Evolutionary conservation across 2,329 filamentous ascomycete species (phyloP).

Genomic region (Stagonosporopsis cucurbitacearum): DNA sequence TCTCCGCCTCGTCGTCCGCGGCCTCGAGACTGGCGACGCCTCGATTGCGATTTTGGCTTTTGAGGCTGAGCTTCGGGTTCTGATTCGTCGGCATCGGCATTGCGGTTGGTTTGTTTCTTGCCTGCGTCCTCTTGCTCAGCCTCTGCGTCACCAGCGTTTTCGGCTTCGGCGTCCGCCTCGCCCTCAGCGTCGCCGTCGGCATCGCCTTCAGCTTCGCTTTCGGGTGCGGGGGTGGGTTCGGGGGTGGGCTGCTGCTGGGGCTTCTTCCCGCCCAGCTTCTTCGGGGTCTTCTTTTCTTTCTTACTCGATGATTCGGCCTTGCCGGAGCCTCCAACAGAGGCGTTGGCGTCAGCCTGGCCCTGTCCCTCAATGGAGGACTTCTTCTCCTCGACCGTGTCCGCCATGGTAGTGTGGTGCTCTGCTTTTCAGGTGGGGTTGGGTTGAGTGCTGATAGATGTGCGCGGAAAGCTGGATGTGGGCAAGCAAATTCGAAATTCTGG

Average conservation of each 20-base stretch:
- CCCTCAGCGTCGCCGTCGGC: slow-evolving; percentile 39
- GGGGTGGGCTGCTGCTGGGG: slow-evolving; percentile 55
- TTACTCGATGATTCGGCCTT: slow-evolving; percentile 51
- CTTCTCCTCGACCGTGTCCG: slow-evolving; percentile 48
- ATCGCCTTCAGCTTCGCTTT: slow-evolving; percentile 53
- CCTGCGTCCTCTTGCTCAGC: slow-evolving; percentile 52
- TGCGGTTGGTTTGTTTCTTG: slow-evolving; percentile 44
- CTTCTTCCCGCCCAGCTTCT: slow-evolving; percentile 58
- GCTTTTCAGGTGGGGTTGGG: slow-evolving; percentile 5
- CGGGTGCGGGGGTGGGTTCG: slow-evolving; percentile 55
- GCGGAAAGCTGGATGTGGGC: slow-evolving; percentile 18
- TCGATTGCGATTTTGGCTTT: slow-evolving; percentile 51
- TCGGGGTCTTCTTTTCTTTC: slow-evolving; percentile 57
- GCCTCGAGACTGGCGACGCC: slow-evolving; percentile 58
- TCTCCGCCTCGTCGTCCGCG: slow-evolving; percentile 55
- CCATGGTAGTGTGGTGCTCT: slow-evolving; percentile 42
- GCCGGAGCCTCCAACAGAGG: slow-evolving; percentile 46
- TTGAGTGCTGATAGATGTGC: background rate
- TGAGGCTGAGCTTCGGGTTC: slow-evolving; percentile 53
- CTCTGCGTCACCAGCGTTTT: slow-evolving; percentile 35
- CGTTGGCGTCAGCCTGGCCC: slow-evolving; percentile 47
- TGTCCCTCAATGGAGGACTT: slow-evolving; percentile 47
- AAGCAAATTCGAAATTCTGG: slow-evolving; percentile 24
- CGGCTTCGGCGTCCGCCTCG: slow-evolving; percentile 9
- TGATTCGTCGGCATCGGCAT: slow-evolving; percentile 51